Base-by-base conservation (phyloP, 2,329 filamentous ascomycete species). In the Botrytis elliptica region DNA sequence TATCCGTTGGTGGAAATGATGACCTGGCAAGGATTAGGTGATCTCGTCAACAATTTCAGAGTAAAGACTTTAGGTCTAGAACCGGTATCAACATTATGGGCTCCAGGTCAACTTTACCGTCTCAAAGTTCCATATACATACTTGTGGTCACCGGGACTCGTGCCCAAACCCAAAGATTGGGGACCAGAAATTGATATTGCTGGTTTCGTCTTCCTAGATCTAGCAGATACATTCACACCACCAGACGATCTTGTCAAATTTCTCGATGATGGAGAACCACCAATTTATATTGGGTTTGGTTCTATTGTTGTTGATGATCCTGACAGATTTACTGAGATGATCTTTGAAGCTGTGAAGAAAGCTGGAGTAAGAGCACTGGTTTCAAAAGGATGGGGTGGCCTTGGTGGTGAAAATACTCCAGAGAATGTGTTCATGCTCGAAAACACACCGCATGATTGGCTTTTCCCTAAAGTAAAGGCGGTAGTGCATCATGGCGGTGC, bases 21-120 rank as follows among this genome's bases (percentile, higher is more conserved):
- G 87, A 92, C 94, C 1, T 97, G 94, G 94, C 94, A 97, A 82
- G 95, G 94, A 85, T 85, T 95, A 0, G 93, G 93, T 3, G 93
- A 95, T 80, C 83, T 95, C 42, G 88, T 95, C 76, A 95, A 95
- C 79, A 85, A 89, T 42, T 94, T 95, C 77, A 87, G 93, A 65
- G 85, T 89, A 8, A 88, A 90, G 72, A 93, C 89, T 0, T 84
- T 95, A 1, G 88, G 87, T 1, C 83, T 95, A 0, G 92, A 95
- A 76, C 91, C 92, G 0, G 89, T 95, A 2, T 92, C 90, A 52
- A 93, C 90, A 0, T 83, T 94, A 0, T 94, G 92, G 92, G 93
- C 92, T 0, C 92, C 92, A 0, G 92, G 91, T 0, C 88, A 92
- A 57, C 86, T 92, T 0, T 93, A 92, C 74, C 87, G 92, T 2